Evolutionary conservation across 805 yeast species (phyloP).

Genomic region (Kazachstania bromeliacearum): DNA sequence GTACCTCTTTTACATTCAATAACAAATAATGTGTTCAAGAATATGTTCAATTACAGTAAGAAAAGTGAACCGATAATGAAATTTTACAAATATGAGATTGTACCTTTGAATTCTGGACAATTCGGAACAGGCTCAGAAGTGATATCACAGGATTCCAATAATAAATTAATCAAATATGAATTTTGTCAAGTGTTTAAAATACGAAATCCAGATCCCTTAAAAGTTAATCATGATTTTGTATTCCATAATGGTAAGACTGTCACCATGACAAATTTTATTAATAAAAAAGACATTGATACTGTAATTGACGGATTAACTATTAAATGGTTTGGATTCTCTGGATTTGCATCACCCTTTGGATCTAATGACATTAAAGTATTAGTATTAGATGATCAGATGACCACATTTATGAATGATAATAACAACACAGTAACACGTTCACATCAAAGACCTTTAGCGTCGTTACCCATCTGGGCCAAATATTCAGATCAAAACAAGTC

Average conservation of each 20-base stretch:
- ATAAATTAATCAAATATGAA: constrained; percentile 15
- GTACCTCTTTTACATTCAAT: constrained; percentile 31
- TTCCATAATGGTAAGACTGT: constrained; percentile 19
- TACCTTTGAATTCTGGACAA: no score
- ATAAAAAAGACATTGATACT: constrained; percentile 29
- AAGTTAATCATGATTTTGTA: constrained; percentile 24
- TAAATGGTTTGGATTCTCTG: constrained; percentile 35
- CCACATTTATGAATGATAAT: constrained; percentile 23
- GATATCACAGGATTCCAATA: neutral
- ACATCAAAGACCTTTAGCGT: constrained; percentile 13
- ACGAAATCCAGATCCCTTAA: constrained; percentile 1
- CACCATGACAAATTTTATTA: constrained; percentile 26
- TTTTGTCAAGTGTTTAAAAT: constrained; percentile 29
- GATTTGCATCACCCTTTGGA: constrained; percentile 29
- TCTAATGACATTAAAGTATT: constrained; percentile 29
- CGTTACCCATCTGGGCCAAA: constrained; percentile 25
- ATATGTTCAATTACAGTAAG: constrained; percentile 21
- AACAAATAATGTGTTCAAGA: constrained; percentile 22
- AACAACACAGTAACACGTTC: neutral
- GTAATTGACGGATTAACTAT: constrained; percentile 24
- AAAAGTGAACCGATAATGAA: constrained; percentile 22
- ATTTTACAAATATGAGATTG: constrained; percentile 21
- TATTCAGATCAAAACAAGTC: constrained; percentile 22
- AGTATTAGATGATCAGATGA: constrained; percentile 28
- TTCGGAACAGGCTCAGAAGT: no score